Evolutionary conservation across 1,284 basidiomycete genomes (phyloP).

Genomic region (Cryptococcus sp.): DNA sequence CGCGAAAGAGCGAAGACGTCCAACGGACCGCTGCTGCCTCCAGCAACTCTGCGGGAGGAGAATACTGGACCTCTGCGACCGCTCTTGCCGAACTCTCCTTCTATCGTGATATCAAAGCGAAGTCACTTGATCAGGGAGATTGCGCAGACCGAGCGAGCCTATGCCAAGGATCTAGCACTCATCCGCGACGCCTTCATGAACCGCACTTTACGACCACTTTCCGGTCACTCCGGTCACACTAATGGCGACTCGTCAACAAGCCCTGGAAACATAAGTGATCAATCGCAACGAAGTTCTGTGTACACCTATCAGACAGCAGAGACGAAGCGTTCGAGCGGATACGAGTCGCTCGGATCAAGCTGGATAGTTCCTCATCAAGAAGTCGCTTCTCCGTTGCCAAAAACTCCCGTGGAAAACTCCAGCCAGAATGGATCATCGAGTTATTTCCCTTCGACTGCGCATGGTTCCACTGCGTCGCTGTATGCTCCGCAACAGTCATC

Average conservation of each 20-base stretch:
- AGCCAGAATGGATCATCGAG: constrained; percentile 3
- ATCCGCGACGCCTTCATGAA: constrained; percentile 77
- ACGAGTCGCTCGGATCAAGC: constrained; percentile 8
- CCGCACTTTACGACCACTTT: constrained; percentile 32
- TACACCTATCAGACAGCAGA: constrained; percentile 39
- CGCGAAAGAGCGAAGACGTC: not conserved
- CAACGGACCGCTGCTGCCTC: not conserved
- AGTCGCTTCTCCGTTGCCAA: constrained; percentile 15
- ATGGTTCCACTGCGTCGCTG: constrained; percentile 8
- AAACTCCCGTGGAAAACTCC: constrained; percentile 17
- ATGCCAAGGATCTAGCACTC: constrained; percentile 82
- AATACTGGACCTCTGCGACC: constrained; percentile 14
- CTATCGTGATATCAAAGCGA: constrained; percentile 63
- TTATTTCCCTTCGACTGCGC: constrained; percentile 17
- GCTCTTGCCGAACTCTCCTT: constrained; percentile 10
- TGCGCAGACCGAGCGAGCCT: constrained; percentile 78
- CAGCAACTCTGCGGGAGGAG: not conserved
- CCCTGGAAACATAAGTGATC: constrained; percentile 19
- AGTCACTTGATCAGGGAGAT: constrained; percentile 81
- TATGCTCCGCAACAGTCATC: constrained; percentile 17
- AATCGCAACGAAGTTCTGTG: constrained; percentile 28
- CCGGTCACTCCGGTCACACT: constrained; percentile 25
- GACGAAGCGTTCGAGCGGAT: constrained; percentile 26
- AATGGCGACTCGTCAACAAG: constrained; percentile 6
- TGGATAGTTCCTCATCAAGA: constrained; percentile 3